Evolutionary conservation across 31 red algal genomes (phyloP).

Genomic region (Porphyra umbilicalis): DNA sequence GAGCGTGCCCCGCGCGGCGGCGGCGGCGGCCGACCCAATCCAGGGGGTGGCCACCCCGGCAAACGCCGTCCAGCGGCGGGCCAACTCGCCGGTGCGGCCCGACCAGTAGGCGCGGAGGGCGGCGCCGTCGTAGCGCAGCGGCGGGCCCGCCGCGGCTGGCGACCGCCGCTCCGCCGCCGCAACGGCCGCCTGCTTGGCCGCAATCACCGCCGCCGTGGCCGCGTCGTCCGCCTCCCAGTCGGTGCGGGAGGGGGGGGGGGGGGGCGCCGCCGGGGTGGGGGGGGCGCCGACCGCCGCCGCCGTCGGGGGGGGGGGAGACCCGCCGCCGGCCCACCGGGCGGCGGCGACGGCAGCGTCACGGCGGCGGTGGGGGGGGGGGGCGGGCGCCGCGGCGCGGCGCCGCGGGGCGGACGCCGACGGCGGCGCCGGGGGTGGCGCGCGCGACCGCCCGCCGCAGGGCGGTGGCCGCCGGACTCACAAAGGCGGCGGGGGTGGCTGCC

Average conservation of each 20-base stretch:
- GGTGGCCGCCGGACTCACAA: not conserved
- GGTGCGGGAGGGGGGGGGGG: not conserved
- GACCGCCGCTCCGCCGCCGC: not conserved
- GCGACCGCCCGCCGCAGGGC: not conserved
- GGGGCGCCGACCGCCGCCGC: not conserved
- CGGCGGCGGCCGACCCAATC: not conserved
- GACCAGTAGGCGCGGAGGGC: slow-evolving; percentile 26
- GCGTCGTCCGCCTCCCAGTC: not conserved
- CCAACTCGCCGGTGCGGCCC: slow-evolving; percentile 27
- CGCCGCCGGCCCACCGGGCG: not conserved
- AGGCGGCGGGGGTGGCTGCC: not conserved
- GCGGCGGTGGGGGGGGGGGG: not conserved
- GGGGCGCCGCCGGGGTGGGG: not conserved
- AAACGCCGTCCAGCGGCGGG: slow-evolving; percentile 24
- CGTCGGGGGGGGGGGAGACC: not conserved
- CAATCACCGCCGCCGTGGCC: not conserved
- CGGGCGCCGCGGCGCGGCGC: not conserved
- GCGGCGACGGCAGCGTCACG: not conserved
- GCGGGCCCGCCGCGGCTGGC: slow-evolving; percentile 1
- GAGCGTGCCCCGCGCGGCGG: slow-evolving; percentile 8
- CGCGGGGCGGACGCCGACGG: not conserved
- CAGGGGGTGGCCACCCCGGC: slow-evolving; percentile 13
- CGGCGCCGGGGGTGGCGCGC: not conserved
- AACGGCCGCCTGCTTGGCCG: not conserved
- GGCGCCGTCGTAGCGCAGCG: slow-evolving; percentile 34